Conservation (phyloP, 331 rosid genomes). For the Malus hybrid region DNA sequence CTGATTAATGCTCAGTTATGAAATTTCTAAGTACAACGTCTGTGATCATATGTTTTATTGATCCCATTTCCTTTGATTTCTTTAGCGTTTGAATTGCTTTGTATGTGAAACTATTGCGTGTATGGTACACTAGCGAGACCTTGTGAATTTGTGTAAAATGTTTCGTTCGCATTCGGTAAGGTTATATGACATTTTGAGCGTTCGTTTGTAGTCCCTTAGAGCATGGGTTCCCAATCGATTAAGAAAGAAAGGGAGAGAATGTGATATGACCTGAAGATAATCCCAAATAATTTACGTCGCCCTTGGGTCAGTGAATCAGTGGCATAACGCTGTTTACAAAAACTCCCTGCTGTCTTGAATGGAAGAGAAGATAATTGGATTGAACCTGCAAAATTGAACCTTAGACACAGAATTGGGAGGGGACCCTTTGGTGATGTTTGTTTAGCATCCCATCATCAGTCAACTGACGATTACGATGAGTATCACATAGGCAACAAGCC, state of each 20-base stretch:
- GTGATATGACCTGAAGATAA: background rate
- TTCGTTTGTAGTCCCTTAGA: no score
- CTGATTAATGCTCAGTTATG: background rate
- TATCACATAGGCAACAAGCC: conserved; percentile 17
- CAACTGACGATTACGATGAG: conserved; percentile 67
- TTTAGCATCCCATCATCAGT: conserved; percentile 84
- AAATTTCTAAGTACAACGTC: background rate
- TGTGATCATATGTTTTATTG: background rate
- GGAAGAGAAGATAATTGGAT: conserved; percentile 34
- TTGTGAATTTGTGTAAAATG: background rate
- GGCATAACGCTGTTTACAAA: background rate
- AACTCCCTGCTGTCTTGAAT: background rate
- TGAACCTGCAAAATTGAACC: conserved; percentile 74
- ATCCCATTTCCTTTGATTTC: background rate
- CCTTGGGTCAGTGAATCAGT: background rate
- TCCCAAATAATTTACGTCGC: background rate
- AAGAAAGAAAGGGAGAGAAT: background rate
- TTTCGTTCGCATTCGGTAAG: background rate
- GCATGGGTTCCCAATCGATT: background rate
- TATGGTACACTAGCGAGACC: background rate
- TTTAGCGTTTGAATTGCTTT: background rate
- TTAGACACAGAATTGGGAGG: conserved; percentile 79
- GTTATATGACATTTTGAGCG: background rate
- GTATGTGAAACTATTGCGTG: background rate
- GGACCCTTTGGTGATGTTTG: conserved; percentile 93